Conservation (phyloP, 768 basidiomycete species). For the Lentinula aciculospora region DNA sequence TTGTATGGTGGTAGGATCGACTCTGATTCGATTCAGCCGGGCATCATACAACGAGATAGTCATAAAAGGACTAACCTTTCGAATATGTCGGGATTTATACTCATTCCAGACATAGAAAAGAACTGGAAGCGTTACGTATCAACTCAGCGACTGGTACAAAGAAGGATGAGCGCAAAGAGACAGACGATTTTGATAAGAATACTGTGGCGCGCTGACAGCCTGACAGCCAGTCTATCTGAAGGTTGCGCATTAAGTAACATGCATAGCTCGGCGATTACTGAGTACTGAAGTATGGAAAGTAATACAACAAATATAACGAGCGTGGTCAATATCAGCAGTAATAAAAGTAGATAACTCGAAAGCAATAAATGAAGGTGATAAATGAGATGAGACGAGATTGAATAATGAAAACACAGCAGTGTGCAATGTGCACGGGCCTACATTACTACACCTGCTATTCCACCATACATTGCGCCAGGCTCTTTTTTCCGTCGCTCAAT, state of each 20-base stretch:
- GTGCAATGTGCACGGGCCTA: conserved; percentile 12
- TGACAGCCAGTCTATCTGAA: background rate
- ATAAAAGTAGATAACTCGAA: background rate
- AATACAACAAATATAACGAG: conserved; percentile 6
- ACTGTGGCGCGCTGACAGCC: background rate
- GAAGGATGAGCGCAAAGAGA: background rate
- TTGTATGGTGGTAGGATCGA: conserved; percentile 71
- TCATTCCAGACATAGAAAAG: background rate
- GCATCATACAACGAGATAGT: background rate
- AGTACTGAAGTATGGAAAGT: background rate
- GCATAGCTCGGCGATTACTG: no score
- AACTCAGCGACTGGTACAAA: no score
- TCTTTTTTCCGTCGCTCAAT: conserved; percentile 14
- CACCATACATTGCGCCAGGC: conserved; percentile 16
- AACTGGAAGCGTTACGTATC: background rate
- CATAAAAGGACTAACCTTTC: background rate
- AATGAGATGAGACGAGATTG: conserved; percentile 13
- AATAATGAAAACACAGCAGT: conserved; percentile 7
- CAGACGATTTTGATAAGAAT: background rate
- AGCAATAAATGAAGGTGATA: conserved; percentile 4
- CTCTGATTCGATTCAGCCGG: conserved; percentile 25
- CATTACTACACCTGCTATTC: conserved; percentile 21
- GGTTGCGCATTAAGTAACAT: no score
- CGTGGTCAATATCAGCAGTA: background rate
- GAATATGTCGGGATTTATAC: background rate